Evolutionary conservation across 2,329 filamentous ascomycete species (phyloP), one percentile per base, ranked within the genome.

Genomic region (Botrytis deweyae): DNA sequence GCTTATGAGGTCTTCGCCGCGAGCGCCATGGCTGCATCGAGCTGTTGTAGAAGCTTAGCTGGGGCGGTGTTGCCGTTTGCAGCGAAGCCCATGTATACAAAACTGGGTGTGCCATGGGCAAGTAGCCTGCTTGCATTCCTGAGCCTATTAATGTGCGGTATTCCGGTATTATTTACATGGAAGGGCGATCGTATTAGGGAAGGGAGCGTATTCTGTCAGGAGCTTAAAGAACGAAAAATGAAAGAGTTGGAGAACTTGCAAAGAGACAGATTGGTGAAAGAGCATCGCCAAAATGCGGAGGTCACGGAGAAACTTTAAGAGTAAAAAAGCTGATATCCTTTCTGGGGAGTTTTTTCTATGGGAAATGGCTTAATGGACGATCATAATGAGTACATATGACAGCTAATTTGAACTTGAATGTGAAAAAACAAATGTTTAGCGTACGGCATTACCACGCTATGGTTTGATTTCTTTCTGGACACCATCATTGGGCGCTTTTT

Each of bases 1-100:
- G 84, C 83, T 62, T 89, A 89, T 76, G 87, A 87, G n/a, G 82
- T 84, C 74, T 89, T 89, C 77, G 87, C 88, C 0, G 88, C 89
- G 25, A 87, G 84, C 64, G 82, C 90, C 4, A 90, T 85, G 77
- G 84, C 84, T 2, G 83, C 82, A 36, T 82, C 84, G 63, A 81
- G 82, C 74, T 80, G 81, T 52, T 79, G 79, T 20, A 78, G 83
- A 36, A 83, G 81, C 44, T 79, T 84, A 3, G 78, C 86, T 7
- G 86, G 85, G 0, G 83, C 85, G 10, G 84, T 82, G 0, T 81
- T 85, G 1, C 84, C 87, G 16, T 83, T 87, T 74, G 86, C 87
- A 74, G 81, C 83, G 0, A 81, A 82, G 25, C 85, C 85, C 0
- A 82, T 87, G 80, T 87, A 84, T 75, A 76, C 79, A 16, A 84